These are phyloP conservation scores for Arxiozyma bovina DNA, from an alignment of 1,139 yeast species.

Conservation along the genomic window DNA sequence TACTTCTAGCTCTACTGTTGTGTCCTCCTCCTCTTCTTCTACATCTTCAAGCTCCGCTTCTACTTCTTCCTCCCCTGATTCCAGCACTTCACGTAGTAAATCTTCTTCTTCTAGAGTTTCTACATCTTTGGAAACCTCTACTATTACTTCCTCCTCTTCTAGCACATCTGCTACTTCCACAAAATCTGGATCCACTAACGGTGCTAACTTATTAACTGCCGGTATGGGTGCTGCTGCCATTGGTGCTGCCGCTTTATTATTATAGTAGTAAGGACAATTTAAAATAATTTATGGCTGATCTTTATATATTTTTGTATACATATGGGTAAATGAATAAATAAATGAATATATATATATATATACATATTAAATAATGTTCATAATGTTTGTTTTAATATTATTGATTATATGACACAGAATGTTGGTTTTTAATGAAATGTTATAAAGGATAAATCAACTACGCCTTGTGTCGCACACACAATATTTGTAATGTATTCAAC, in stretches of 20 bases:
- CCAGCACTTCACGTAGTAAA: conserved; percentile 8
- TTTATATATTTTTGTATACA: not conserved
- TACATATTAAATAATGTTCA: too few relatives aligned
- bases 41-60: too few relatives aligned
- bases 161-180: conserved; percentile 3
- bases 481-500: too few relatives aligned
- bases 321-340: too few relatives aligned
- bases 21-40: conserved; percentile 8
- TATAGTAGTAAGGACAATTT: conserved; percentile 7
- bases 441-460: too few relatives aligned
- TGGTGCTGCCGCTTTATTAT: conserved; percentile 17
- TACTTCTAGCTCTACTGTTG: conserved; percentile 9
- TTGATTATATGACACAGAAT: not conserved
- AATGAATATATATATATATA: too few relatives aligned
- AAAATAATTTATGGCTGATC: not conserved
- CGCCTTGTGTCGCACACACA: too few relatives aligned
- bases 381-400: too few relatives aligned
- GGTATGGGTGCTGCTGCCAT: conserved; percentile 16
- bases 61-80: conserved; percentile 7
- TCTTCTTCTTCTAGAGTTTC: conserved; percentile 9
- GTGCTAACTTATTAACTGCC: conserved; percentile 7
- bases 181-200: conserved; percentile 8
- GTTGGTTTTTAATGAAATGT: not conserved
- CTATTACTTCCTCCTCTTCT: conserved; percentile 7
- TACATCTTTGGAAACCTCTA: conserved; percentile 4